Percentiles rank a stretch among this genome's conserved stretches.
phyloP scores from a whole-genome alignment of 1,284 basidiomycete genomes.

The Ganoderma sinense region DNA sequence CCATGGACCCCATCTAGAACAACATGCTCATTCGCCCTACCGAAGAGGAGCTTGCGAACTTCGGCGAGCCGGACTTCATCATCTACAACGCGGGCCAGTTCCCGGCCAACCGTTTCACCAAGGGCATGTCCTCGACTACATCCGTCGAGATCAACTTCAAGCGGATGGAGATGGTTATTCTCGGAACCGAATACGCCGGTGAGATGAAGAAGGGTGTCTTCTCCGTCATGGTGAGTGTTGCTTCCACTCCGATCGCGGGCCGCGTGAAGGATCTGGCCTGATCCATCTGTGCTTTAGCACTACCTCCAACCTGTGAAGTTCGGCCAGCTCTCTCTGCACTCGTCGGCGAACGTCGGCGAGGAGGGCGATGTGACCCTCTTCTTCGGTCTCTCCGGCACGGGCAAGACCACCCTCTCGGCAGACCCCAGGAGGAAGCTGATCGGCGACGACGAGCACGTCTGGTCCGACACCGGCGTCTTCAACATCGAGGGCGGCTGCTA shows the following conservation, averaged over 20 bases:
- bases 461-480: conserved; percentile 98
- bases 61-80: conserved; percentile 99
- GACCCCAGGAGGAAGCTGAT: conserved; percentile 92
- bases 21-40: conserved; percentile 99
- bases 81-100: conserved; percentile 99
- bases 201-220: conserved; percentile 99
- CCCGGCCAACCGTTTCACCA: conserved; percentile 99
- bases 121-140: conserved; percentile 99
- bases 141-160: conserved; percentile 99
- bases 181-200: conserved; percentile 99
- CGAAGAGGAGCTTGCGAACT: conserved; percentile 91
- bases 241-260: conserved; percentile 19
- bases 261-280: conserved; percentile 26
- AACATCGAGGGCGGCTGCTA: conserved; percentile 99
- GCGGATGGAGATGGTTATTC: conserved; percentile 99
- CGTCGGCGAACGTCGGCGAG: conserved; percentile 97
- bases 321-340: conserved; percentile 97
- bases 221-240: conserved; percentile 86
- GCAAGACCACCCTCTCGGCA: conserved; percentile 97
- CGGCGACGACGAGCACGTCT: conserved; percentile 98
- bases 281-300: conserved; percentile 60
- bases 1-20: conserved; percentile 62
- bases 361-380: conserved; percentile 96
- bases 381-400: conserved; percentile 98
- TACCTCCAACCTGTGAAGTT: conserved; percentile 99